Evolutionary conservation across 2,329 filamentous ascomycete species (phyloP), one percentile per base, ranked within the genome.

Genomic region (Talaromyces pinophilus): DNA sequence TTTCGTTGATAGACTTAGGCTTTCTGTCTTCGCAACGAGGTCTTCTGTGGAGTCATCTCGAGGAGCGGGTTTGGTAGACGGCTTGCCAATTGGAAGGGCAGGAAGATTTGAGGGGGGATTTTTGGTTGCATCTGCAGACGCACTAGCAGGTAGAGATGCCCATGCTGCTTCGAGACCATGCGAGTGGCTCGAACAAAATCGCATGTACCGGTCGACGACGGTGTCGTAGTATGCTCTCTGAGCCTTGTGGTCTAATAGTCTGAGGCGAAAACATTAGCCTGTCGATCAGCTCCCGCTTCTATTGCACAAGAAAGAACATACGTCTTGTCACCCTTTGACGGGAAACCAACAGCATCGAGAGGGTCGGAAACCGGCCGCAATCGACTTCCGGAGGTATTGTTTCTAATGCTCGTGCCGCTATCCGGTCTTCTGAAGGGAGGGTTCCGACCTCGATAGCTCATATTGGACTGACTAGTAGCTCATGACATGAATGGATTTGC

Each of bases 261-360:
- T 92, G 70, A 59, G 46, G 59, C 42, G 44, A 55, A 48, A 67
- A 28, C 28, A 35, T 64, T 46, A 60, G 54, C 50, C 54, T 50
- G 66, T 70, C 65, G 30, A 44, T 35, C 63, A n/a, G 33, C 10
- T 50, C 25, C 28, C 19, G 17, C 52, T 55, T 48, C 25, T 19
- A 28, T 38, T 25, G 25, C 22, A 30, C 46, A 38, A 59, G 59
- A 54, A 40, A 65, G 46, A 25, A 68, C 72, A 62, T 82, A 94
- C 93, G 91, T 90, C 59, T 85, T 91, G 78, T 98, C 94, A 62
- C 94, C 94, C 75, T 97, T 97, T 1, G 93, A 97, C 4, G 92
- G 92, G 70, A 97, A 84, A 1, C 94, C 93, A 71, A 96, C 90
- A 67, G 84, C 86, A 71, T 96, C 91, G 33, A 98, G 82, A 38